Conservation (phyloP, 2,329 filamentous ascomycete species). For the Alternaria brassicae region DNA sequence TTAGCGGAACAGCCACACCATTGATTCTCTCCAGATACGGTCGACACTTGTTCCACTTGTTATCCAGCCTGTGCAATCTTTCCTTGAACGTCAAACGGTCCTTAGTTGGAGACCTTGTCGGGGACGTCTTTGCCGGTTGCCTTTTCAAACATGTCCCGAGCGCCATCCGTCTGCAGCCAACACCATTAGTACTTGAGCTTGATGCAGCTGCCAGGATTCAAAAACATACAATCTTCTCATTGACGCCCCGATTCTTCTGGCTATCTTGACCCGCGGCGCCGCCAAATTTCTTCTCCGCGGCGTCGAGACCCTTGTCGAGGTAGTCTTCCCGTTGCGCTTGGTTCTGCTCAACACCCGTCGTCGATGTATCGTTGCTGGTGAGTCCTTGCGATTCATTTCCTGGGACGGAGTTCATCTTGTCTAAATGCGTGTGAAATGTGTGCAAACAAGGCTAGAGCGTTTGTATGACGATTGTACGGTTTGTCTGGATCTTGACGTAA, state of each 20-base stretch:
- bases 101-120: slow-evolving; percentile 58
- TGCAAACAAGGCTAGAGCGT: not conserved
- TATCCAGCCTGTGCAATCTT: slow-evolving; percentile 6
- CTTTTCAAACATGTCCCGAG: slow-evolving; percentile 60
- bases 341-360: not conserved
- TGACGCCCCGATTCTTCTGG: slow-evolving; percentile 50
- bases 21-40: slow-evolving; percentile 27
- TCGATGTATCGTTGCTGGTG: slow-evolving; percentile 4
- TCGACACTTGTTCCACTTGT: slow-evolving; percentile 20
- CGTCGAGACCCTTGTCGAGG: slow-evolving; percentile 25
- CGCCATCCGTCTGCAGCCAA: slow-evolving; percentile 57
- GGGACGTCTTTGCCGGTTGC: slow-evolving; percentile 59
- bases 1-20: slow-evolving; percentile 14
- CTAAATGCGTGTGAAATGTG: not conserved
- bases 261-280: slow-evolving; percentile 37
- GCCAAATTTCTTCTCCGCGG: slow-evolving; percentile 55
- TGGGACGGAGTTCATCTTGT: slow-evolving; percentile 14
- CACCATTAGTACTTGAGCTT: not conserved
- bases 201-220: not conserved
- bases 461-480: not conserved
- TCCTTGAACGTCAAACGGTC: slow-evolving; percentile 1
- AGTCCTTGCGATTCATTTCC: slow-evolving; percentile 2
- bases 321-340: slow-evolving; percentile 20
- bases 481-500: not conserved
- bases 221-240: slow-evolving; percentile 48